Evolutionary conservation across 345 rosid genomes (phyloP).

Genomic region (Salix suchowensis): DNA sequence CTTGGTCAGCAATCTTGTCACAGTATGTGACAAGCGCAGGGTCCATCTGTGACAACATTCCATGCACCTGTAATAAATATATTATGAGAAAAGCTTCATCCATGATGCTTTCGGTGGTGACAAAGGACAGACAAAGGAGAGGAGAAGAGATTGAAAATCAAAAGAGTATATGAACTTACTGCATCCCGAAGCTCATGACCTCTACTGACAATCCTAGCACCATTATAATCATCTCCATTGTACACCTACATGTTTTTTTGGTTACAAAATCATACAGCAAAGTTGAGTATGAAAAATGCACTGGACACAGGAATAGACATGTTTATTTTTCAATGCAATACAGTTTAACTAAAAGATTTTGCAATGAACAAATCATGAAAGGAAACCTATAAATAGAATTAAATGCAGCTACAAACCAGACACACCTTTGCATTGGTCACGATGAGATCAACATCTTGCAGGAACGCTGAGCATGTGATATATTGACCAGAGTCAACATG

Average conservation of each 20-base stretch:
- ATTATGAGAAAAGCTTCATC: not conserved
- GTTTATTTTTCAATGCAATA: not conserved
- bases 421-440: slow-evolving; percentile 86
- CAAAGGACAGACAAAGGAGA: not conserved
- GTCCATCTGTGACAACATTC: slow-evolving; percentile 99
- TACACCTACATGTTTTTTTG: slow-evolving; percentile 45
- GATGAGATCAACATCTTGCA: slow-evolving; percentile 89
- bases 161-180: slow-evolving; percentile 36
- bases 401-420: not conserved
- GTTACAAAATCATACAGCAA: not conserved
- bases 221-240: slow-evolving; percentile 93
- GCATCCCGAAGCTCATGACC: slow-evolving; percentile 92
- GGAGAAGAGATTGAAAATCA: not conserved
- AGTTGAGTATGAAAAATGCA: not conserved
- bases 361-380: no score
- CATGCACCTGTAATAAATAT: slow-evolving; percentile 63
- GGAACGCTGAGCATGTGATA: slow-evolving; percentile 72
- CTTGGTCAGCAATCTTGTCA: slow-evolving; percentile 84
- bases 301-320: not conserved
- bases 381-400: not conserved
- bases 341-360: no score
- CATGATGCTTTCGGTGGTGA: not conserved
- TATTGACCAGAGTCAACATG: slow-evolving; percentile 86
- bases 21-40: slow-evolving; percentile 78
- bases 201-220: slow-evolving; percentile 92